Evolutionary conservation across 371 early-diverging fungal species (phyloP).

Genomic region (Mucor lusitanicus): DNA sequence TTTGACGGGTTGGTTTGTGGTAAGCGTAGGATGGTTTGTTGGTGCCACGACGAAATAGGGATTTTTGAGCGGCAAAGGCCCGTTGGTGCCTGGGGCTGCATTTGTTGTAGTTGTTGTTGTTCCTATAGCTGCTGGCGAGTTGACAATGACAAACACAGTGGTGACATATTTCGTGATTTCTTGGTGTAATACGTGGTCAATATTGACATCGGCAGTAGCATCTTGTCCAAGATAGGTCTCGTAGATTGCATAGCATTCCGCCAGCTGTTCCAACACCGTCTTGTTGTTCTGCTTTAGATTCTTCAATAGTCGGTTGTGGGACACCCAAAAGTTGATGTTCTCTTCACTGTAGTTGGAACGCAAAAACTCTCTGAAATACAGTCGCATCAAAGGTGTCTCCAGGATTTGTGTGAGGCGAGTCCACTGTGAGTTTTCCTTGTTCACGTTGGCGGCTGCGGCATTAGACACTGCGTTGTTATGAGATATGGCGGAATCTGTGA

Average conservation of each 20-base stretch:
- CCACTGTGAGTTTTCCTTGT: conserved; percentile 19
- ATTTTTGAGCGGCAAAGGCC: neutral
- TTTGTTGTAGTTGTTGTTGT: neutral
- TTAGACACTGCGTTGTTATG: neutral
- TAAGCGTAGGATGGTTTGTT: neutral
- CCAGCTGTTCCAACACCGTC: conserved; percentile 35
- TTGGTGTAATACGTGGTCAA: conserved; percentile 48
- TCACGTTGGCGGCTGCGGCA: neutral
- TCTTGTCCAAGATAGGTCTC: conserved; percentile 53
- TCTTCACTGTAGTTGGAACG: conserved; percentile 66
- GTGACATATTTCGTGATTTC: conserved; percentile 39
- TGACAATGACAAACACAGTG: conserved; percentile 12
- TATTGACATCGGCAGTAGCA: conserved; percentile 58
- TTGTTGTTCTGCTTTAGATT: conserved; percentile 14
- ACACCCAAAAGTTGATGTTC: conserved; percentile 63
- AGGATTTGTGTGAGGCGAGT: conserved; percentile 59
- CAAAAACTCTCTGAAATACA: conserved; percentile 64
- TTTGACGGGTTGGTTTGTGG: neutral
- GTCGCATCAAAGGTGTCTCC: conserved; percentile 52
- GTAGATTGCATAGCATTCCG: conserved; percentile 58
- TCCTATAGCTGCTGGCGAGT: neutral
- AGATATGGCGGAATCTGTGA: conserved; percentile 15
- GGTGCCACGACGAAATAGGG: neutral
- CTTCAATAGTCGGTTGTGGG: conserved; percentile 38
- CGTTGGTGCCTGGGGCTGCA: neutral